Evolutionary conservation across 2,329 filamentous ascomycete species (phyloP).

Genomic region (Boeremia exigua): DNA sequence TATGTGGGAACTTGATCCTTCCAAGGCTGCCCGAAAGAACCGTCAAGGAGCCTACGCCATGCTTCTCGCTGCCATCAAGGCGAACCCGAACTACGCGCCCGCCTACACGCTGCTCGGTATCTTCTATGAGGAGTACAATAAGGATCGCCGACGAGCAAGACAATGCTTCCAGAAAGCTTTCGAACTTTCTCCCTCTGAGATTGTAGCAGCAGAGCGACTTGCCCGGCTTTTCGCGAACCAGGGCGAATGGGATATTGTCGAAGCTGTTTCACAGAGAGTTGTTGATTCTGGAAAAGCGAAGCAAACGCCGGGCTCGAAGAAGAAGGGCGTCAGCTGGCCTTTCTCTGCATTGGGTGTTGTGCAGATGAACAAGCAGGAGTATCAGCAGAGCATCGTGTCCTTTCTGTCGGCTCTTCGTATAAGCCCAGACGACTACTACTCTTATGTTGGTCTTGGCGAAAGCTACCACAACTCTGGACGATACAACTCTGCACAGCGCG

Average conservation of each 20-base stretch:
- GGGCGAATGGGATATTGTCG: slow-evolving; percentile 95
- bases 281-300: slow-evolving; percentile 94
- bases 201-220: slow-evolving; percentile 84
- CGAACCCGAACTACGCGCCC: slow-evolving; percentile 84
- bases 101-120: slow-evolving; percentile 90
- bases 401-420: slow-evolving; percentile 90
- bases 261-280: slow-evolving; percentile 86
- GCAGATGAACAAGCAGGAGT: slow-evolving; percentile 93
- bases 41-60: slow-evolving; percentile 82
- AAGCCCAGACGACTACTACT: slow-evolving; percentile 86
- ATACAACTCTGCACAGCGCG: slow-evolving; percentile 91
- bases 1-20: slow-evolving; percentile 82
- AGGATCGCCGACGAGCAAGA: slow-evolving; percentile 84
- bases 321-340: slow-evolving; percentile 93
- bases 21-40: slow-evolving; percentile 75
- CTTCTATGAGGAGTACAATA: slow-evolving; percentile 90
- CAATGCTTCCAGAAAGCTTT: slow-evolving; percentile 96
- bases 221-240: slow-evolving; percentile 86
- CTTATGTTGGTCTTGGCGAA: slow-evolving; percentile 95
- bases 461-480: slow-evolving; percentile 94
- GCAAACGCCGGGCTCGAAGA: slow-evolving; percentile 89
- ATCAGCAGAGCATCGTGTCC: slow-evolving; percentile 83
- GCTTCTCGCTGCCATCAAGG: slow-evolving; percentile 84
- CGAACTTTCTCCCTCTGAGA: slow-evolving; percentile 85
- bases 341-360: slow-evolving; percentile 93